Evolutionary conservation across 192 early-diverging fungal species (phyloP).

Genomic region (Polychytrium aggregatum): DNA sequence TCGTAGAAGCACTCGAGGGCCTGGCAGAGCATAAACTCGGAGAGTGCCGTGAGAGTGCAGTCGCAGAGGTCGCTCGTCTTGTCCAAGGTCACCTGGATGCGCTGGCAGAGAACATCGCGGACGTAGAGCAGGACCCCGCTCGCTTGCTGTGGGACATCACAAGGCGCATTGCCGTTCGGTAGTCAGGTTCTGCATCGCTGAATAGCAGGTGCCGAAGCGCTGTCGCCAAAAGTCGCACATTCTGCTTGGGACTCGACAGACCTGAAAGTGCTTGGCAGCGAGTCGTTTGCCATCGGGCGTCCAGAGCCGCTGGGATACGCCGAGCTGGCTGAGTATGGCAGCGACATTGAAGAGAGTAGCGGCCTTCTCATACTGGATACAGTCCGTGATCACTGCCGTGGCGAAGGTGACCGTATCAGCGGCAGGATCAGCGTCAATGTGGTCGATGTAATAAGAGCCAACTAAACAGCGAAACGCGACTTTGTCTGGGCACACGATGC

Average conservation of each 20-base stretch:
- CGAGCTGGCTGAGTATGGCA: slow-evolving; percentile 34
- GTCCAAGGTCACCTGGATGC: slow-evolving; percentile 34
- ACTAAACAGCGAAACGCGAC: background rate
- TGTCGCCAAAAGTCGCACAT: background rate
- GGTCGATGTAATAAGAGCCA: background rate
- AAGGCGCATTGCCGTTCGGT: no score
- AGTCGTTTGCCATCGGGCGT: slow-evolving; percentile 28
- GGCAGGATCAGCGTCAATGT: background rate
- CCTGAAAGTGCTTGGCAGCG: slow-evolving; percentile 37
- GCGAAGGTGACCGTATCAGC: background rate
- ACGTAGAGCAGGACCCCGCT: slow-evolving; percentile 59
- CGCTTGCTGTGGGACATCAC: slow-evolving; percentile 33
- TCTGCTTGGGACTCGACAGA: slow-evolving; percentile 3
- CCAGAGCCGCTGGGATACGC: slow-evolving; percentile 18
- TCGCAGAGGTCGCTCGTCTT: slow-evolving; percentile 54
- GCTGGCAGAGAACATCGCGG: slow-evolving; percentile 28
- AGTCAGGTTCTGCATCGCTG: background rate
- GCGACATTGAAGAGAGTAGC: slow-evolving; percentile 38
- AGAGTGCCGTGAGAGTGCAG: slow-evolving; percentile 52
- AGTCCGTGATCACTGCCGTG: slow-evolving; percentile 22
- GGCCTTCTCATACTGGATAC: slow-evolving; percentile 53
- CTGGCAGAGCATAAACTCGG: slow-evolving; percentile 79
- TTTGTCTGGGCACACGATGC: background rate
- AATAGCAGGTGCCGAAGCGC: slow-evolving; percentile 1
- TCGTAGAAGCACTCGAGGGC: slow-evolving; percentile 94